Evolutionary conservation across 225 moss, liverwort and hornwort species (phyloP), one percentile per base, ranked within the genome.

Genomic region (Pseudoscleropodium purum): DNA sequence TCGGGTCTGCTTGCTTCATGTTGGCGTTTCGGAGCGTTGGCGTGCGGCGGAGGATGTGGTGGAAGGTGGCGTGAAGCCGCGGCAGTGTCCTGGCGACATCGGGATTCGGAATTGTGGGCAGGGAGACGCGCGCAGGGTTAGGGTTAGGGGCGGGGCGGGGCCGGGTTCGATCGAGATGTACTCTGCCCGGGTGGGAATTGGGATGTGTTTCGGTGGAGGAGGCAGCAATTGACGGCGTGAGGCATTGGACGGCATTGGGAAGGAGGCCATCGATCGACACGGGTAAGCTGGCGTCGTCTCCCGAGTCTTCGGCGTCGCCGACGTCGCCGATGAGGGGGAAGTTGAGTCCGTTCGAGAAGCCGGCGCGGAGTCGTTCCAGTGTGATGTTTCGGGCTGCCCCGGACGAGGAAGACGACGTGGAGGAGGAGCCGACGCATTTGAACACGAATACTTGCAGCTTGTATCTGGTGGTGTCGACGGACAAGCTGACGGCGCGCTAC

Each of bases 361-460:
- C 69, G 69, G 54, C 84, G 39, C 96, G 83, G 91, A 92, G 41
- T 85, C 90, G 75, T 23, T 81, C 89, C 18, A 84, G 92, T 79
- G 91, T 90, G 59, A 92, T 93, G 93, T 92, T 86, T 81, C 85
- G 92, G 76, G 92, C 89, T 65, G 74, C 74, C 30, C 76, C 89
- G 86, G 92, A 92, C 19, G 95, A 92, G 90, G 95, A 85, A 23
- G 70, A 93, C 25, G 95, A 95, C n/a, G 95, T 93, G 74, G 98
- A 99, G 88, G 97, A 96, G 67, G 92, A 94, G 66, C 98, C 98
- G 67, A 96, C 95, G 31, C 95, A 99, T 90, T 90, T 99, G 84
- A 99, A 99, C 93, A 97, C 98, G 61, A 95, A 91, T 73, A 97
- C 96, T 54, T 96, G 98, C 87, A 96, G 97, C 87, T 90, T 91